Evolutionary conservation across 331 rosid species (phyloP).

Genomic region (Pyracantha coccinea): DNA sequence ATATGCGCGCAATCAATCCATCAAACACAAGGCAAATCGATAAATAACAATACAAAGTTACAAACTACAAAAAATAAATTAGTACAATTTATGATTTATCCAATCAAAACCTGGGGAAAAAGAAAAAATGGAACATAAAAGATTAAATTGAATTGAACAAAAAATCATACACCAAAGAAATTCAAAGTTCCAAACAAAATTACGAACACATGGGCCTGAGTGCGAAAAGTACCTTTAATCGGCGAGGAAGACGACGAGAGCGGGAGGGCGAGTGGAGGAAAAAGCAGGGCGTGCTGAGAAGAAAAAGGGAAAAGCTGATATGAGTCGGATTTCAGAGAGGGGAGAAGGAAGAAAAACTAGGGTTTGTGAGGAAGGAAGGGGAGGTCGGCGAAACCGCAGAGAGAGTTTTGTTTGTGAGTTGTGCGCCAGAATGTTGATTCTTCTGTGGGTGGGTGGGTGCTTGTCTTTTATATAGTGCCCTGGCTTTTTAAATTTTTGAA

Average conservation of each 20-base stretch:
- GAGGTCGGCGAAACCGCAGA: constrained; percentile 1
- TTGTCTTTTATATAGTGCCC: neutral
- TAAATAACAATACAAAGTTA: neutral
- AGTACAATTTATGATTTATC: too few relatives aligned
- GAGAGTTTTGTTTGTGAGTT: neutral
- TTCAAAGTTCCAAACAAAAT: neutral
- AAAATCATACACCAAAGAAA: neutral
- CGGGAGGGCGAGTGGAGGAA: neutral
- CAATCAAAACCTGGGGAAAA: neutral
- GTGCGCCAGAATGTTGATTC: neutral
- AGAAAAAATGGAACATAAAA: neutral
- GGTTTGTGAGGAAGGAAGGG: neutral
- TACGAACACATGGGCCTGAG: neutral
- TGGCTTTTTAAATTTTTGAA: constrained; percentile 4
- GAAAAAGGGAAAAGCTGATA: neutral
- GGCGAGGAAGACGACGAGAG: neutral
- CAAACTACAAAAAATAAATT: too few relatives aligned
- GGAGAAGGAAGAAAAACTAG: neutral
- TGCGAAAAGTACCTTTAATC: neutral
- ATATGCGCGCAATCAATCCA: neutral
- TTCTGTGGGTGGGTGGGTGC: neutral
- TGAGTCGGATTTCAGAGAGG: neutral
- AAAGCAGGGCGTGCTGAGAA: neutral
- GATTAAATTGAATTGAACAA: neutral
- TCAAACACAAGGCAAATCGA: neutral